Evolutionary conservation across 352 stramenopile species (phyloP), one percentile per base, ranked within the genome.

Genomic region (Stephanocyclus meneghinianus): DNA sequence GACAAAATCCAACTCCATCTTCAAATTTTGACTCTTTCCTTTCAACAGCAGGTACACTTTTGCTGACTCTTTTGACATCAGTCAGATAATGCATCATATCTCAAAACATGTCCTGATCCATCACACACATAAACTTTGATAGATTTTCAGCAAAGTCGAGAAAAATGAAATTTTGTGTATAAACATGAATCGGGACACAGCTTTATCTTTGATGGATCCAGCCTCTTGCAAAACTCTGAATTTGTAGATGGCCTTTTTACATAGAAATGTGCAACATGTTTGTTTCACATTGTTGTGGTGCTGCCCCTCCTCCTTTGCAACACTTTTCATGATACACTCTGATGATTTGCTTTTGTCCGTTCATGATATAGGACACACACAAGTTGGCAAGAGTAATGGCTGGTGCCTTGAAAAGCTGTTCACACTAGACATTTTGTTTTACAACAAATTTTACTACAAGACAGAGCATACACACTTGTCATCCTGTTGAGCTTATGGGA

Each of bases 291-390:
- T 56, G 35, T 56, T 45, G 15, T 97, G 95, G 32, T 56, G 7
- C 35, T 94, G 87, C 61, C 98, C 94, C 72, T 99, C 96, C 78
- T 98, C 95, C 32, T 95, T 95, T 85, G 98, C 95, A 65, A 98
- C 97, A 21, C 93, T 95, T 21, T 95, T 93, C 85, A 99, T 94
- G 10, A 99, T 91, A 74, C 97, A 94, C 74, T 98, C 96, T 9
- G 96, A 96, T 53, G 91, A 95, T 61, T 98, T 96, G 72, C n/a
- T 98, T 99, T 85, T 98, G 94, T 32, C 94, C 97, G 69, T 96
- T 98, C 95, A 98, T 98, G 68, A 99, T 97, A 83, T 98, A 98
- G 62, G 94, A 95, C 7, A 99, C 96, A 77, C 96, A 98, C 5
- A 99, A 86, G 71, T 99, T 98, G 18, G 96, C 96, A n/a, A 99